Conservation (phyloP, 2,329 filamentous ascomycete species). For the Pseudogymnoascus sp. region DNA sequence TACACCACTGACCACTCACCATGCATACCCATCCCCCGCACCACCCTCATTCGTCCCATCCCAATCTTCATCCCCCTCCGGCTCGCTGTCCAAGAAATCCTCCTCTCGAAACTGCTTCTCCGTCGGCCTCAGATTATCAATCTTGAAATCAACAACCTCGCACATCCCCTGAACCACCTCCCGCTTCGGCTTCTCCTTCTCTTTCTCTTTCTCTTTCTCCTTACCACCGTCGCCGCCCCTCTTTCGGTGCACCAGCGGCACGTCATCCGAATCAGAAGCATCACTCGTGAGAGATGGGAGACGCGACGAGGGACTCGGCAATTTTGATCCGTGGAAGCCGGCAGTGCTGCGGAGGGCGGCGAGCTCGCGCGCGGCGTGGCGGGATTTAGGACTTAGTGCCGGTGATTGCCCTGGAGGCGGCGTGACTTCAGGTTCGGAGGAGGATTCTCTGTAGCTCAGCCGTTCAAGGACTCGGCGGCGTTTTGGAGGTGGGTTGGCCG, state of each 20-base stretch:
- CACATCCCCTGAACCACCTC: conserved; percentile 59
- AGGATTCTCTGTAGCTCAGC: background rate
- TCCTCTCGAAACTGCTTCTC: conserved; percentile 62
- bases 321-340: conserved; percentile 18
- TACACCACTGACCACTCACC: conserved; percentile 9
- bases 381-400: conserved; percentile 10
- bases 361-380: conserved; percentile 21
- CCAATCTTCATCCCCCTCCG: conserved; percentile 48
- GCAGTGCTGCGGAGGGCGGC: conserved; percentile 22
- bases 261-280: conserved; percentile 13
- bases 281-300: background rate
- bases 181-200: conserved; percentile 27
- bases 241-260: conserved; percentile 4
- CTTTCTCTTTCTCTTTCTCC: conserved; percentile 26
- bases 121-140: conserved; percentile 67
- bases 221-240: conserved; percentile 17
- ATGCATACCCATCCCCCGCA: conserved; percentile 2
- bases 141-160: conserved; percentile 59
- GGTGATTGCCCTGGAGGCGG: background rate
- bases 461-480: background rate
- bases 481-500: conserved; percentile 16
- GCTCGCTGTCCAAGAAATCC: conserved; percentile 57
- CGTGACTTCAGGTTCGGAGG: background rate
- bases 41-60: conserved; percentile 26
- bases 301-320: background rate